Conservation (phyloP, 1,139 yeast species). For the Lodderomyces orthopsilosis region DNA sequence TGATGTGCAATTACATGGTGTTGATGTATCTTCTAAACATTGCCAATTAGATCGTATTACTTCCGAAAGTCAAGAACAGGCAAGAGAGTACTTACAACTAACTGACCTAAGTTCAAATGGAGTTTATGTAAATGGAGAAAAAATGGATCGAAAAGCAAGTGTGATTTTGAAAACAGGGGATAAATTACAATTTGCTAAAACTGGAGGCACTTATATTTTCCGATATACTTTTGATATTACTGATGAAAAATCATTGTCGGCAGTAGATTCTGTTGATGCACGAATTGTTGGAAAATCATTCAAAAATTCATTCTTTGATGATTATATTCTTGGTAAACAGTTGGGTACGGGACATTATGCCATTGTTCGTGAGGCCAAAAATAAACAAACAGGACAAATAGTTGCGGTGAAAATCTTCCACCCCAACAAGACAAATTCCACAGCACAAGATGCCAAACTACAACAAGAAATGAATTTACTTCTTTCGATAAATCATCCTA, state of each 20-base stretch:
- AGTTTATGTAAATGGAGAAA: constrained; percentile 58
- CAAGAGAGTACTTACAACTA: constrained; percentile 44
- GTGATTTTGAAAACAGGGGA: constrained; percentile 62
- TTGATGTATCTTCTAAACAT: constrained; percentile 68
- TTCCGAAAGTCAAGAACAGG: constrained; percentile 15
- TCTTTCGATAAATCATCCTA: constrained; percentile 65
- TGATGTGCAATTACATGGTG: constrained; percentile 53
- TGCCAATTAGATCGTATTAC: constrained; percentile 46
- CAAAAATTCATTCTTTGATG: constrained; percentile 50
- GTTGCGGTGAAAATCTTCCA: constrained; percentile 79
- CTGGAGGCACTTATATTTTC: constrained; percentile 54
- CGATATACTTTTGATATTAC: constrained; percentile 38
- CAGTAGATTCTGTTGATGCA: constrained; percentile 6
- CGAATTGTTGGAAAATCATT: constrained; percentile 13
- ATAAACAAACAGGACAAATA: constrained; percentile 53
- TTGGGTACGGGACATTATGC: constrained; percentile 81
- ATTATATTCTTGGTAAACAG: constrained; percentile 58
- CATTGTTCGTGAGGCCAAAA: constrained; percentile 66
- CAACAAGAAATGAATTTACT: constrained; percentile 68
- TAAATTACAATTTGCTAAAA: constrained; percentile 57
- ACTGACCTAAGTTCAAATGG: constrained; percentile 69
- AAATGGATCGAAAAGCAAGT: constrained; percentile 44
- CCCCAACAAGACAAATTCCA: constrained; percentile 46
- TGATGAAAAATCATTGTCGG: constrained; percentile 3
- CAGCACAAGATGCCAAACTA: constrained; percentile 48